phyloP scores from a whole-genome alignment of 176 grass and related monocot genomes.

The Oryza brachyantha region DNA sequence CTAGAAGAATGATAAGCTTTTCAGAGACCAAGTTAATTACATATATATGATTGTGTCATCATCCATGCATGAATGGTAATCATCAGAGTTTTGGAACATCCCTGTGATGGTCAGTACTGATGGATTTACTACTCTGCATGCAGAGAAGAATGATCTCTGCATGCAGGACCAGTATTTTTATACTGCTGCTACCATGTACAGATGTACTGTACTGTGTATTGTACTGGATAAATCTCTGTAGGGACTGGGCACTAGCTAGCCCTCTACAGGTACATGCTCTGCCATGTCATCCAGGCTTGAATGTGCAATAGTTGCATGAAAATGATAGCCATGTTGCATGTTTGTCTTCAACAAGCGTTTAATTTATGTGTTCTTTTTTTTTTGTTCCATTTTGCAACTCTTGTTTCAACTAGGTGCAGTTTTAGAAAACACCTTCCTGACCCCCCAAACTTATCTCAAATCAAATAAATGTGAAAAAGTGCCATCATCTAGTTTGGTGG shows the following conservation, averaged over 20 bases:
- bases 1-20: conserved; percentile 27
- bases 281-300: neutral
- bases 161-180: conserved; percentile 7
- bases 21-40: neutral
- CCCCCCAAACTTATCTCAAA: neutral
- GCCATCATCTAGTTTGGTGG: neutral
- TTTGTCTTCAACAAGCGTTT: neutral
- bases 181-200: too few species aligned
- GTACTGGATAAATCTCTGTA: neutral
- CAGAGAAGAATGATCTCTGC: conserved; percentile 31
- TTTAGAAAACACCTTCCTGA: neutral
- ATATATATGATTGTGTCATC: neutral
- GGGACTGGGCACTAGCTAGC: neutral
- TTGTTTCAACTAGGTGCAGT: neutral
- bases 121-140: conserved; percentile 35
- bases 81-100: conserved; percentile 33
- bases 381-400: neutral
- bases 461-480: neutral
- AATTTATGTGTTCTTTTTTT: neutral
- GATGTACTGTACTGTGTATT: neutral
- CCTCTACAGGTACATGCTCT: neutral
- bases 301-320: neutral
- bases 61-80: neutral
- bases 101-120: neutral
- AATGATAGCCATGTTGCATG: neutral